Conservation (phyloP, 352 stramenopile species). For the Pythium pyrilobum region DNA sequence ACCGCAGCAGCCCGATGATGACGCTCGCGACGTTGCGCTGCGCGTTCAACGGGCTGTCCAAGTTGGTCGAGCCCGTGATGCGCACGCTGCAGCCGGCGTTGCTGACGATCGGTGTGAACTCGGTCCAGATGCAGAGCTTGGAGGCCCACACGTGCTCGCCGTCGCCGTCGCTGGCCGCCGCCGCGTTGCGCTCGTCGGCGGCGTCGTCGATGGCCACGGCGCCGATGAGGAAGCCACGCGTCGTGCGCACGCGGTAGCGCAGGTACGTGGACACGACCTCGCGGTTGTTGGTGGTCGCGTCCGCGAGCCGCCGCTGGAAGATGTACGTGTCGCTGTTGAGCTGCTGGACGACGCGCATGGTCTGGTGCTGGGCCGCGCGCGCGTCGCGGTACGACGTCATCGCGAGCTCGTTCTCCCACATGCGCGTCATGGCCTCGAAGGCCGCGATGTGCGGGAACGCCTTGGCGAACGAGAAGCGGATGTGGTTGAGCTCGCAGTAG, state of each 20-base stretch:
- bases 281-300: constrained; percentile 10
- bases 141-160: constrained; percentile 5
- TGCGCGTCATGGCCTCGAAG: constrained; percentile 16
- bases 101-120: constrained; percentile 14
- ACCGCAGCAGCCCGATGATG: constrained; percentile 18
- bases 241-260: constrained; percentile 15
- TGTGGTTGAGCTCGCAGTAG: constrained; percentile 1
- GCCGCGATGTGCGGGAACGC: constrained; percentile 20
- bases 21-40: constrained; percentile 18
- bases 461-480: constrained; percentile 21
- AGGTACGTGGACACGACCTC: constrained; percentile 18
- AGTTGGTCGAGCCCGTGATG: constrained; percentile 8
- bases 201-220: neutral
- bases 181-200: neutral
- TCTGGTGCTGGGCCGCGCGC: neutral
- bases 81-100: constrained; percentile 17
- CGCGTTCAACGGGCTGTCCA: constrained; percentile 2
- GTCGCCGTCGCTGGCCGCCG: neutral
- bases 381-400: constrained; percentile 19
- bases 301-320: constrained; percentile 14
- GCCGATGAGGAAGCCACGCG: constrained; percentile 17
- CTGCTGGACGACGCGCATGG: constrained; percentile 13
- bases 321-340: constrained; percentile 22
- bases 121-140: constrained; percentile 9
- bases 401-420: constrained; percentile 20